A percentile compares a stretch with the other conserved stretches of the same genome.
Evolutionary conservation across 2,329 filamentous ascomycete genomes (phyloP).

Genomic region (Xylaria sp.): DNA sequence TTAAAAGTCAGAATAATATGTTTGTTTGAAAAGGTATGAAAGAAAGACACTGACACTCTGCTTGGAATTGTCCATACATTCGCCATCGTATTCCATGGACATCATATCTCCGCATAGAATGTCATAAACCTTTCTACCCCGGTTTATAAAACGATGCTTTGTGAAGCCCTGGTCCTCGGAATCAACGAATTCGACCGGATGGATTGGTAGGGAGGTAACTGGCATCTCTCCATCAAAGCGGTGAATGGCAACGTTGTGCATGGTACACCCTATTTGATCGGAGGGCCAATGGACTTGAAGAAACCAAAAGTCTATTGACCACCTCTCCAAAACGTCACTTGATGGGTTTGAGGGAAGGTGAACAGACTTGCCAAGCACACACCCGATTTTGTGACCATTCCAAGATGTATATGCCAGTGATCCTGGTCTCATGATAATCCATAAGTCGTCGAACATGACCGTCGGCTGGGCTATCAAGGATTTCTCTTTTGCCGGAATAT

Average conservation of each 20-base stretch:
- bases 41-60: slow-evolving; percentile 9
- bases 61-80: slow-evolving; percentile 17
- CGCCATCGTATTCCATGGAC: slow-evolving; percentile 16
- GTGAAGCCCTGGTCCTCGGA: not conserved
- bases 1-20: not conserved
- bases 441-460: slow-evolving; percentile 19
- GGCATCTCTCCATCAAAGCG: slow-evolving; percentile 18
- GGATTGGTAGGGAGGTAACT: slow-evolving; percentile 8
- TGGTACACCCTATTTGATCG: slow-evolving; percentile 15
- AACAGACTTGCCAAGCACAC: slow-evolving; percentile 8
- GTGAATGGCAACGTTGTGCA: not conserved
- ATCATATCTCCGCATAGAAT: slow-evolving; percentile 9
- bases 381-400: slow-evolving; percentile 3
- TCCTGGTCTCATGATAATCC: slow-evolving; percentile 19
- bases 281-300: slow-evolving; percentile 22
- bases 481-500: slow-evolving; percentile 14
- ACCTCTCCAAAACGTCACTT: not conserved
- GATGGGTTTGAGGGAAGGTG: not conserved
- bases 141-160: slow-evolving; percentile 17
- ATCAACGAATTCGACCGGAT: slow-evolving; percentile 1
- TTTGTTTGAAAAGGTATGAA: not conserved
- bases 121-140: slow-evolving; percentile 18
- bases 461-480: not conserved
- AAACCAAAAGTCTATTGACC: slow-evolving; percentile 20
- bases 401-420: not conserved